A percentile compares a stretch with the other conserved stretches of the same genome.
phyloP scores from a whole-genome alignment of 345 rosid genomes.

The Chamaenerion angustifolium region DNA sequence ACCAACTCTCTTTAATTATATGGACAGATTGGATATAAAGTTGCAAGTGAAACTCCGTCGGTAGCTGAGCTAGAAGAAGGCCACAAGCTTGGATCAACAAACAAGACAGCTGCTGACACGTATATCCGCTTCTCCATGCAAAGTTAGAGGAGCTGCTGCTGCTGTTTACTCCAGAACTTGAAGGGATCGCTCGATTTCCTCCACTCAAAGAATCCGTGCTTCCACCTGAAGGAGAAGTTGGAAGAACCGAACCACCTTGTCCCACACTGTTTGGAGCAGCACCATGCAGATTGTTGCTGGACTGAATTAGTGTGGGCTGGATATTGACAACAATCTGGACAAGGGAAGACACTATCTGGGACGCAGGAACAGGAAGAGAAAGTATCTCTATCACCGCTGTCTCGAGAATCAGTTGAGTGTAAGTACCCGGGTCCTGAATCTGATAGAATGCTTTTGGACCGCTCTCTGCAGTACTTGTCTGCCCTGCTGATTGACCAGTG shows the following conservation, averaged over 20 bases:
- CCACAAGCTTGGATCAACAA: constrained; percentile 95
- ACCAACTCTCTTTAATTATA: constrained; percentile 81
- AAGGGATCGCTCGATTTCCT: constrained; percentile 56
- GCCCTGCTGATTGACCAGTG: constrained; percentile 43
- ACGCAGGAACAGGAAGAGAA: constrained; percentile 80
- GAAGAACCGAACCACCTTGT: constrained; percentile 68
- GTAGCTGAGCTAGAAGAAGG: constrained; percentile 87
- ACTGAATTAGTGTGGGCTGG: constrained; percentile 86
- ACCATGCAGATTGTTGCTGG: constrained; percentile 75
- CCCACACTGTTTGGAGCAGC: constrained; percentile 56
- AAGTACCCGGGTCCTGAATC: constrained; percentile 96
- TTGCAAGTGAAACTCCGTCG: constrained; percentile 71
- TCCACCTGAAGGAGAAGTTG: constrained; percentile 94
- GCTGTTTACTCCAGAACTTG: constrained; percentile 49
- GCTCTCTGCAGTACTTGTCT: constrained; percentile 35
- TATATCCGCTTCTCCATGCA: constrained; percentile 87
- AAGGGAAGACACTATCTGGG: constrained; percentile 74
- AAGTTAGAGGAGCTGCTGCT: constrained; percentile 43
- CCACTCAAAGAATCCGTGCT: constrained; percentile 88
- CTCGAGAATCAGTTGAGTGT: constrained; percentile 88
- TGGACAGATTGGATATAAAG: constrained; percentile 80
- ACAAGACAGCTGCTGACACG: constrained; percentile 94
- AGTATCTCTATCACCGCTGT: constrained; percentile 90
- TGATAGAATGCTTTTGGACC: constrained; percentile 78
- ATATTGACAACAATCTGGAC: constrained; percentile 85